Percentiles rank a stretch among this genome's conserved stretches.
Conservation (phyloP, 768 basidiomycete species). For the Boletus pseudo-olivaceus region DNA sequence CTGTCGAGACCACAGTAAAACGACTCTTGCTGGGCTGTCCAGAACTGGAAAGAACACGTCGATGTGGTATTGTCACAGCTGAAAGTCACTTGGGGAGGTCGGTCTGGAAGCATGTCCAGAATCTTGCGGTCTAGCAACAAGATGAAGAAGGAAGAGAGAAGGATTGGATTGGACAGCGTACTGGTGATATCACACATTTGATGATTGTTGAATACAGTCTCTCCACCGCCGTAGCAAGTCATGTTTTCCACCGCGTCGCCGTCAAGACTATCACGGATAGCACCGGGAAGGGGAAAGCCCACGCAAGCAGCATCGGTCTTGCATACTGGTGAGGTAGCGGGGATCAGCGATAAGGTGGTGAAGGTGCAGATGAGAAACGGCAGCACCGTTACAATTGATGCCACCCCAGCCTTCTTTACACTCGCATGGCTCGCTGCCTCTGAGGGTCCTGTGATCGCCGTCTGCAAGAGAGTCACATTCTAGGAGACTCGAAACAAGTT, state of each 20-base stretch:
- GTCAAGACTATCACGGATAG: conserved; percentile 36
- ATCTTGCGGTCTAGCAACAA: conserved; percentile 79
- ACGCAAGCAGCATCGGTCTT: conserved; percentile 75
- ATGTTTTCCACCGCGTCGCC: conserved; percentile 55
- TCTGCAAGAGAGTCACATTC: conserved; percentile 95
- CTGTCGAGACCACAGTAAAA: conserved; percentile 88
- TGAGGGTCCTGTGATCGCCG: conserved; percentile 76
- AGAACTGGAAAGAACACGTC: conserved; percentile 95
- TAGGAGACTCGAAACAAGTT: conserved; percentile 28
- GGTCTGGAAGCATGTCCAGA: conserved; percentile 82
- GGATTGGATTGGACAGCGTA: conserved; percentile 37
- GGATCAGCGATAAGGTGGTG: not conserved
- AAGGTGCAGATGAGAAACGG: not conserved
- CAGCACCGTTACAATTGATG: conserved; percentile 93
- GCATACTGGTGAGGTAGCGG: conserved; percentile 60
- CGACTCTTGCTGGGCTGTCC: conserved; percentile 91
- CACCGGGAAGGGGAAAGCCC: conserved; percentile 65
- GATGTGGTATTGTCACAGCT: conserved; percentile 65
- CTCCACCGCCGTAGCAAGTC: conserved; percentile 92
- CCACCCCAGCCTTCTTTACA: conserved; percentile 96
- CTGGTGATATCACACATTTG: conserved; percentile 99
- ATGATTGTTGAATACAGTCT: conserved; percentile 92
- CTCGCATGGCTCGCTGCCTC: conserved; percentile 75
- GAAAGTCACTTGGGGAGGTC: conserved; percentile 96
- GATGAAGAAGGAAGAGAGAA: not conserved